Percentiles rank a stretch among this genome's conserved stretches.
Conservation (phyloP, 1,284 basidiomycete species). For the Microbotryum lychnidis-dioicae region DNA sequence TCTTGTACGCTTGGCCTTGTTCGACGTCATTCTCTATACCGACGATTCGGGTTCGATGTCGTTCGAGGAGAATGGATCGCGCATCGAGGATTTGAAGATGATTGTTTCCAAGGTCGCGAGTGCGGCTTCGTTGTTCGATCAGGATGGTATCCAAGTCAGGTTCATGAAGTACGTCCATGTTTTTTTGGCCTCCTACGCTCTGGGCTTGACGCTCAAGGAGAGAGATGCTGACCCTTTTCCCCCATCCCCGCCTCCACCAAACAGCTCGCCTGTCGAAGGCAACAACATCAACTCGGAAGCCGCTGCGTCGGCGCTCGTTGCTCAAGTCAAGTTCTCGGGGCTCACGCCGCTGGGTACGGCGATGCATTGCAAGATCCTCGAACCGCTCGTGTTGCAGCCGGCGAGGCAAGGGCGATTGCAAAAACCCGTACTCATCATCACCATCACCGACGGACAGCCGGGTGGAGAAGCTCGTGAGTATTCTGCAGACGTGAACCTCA, state of each 20-base stretch:
- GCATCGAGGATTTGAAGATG: constrained; percentile 44
- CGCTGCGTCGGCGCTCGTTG: constrained; percentile 40
- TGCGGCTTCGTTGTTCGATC: constrained; percentile 45
- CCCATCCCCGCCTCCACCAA: no score
- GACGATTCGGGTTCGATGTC: constrained; percentile 39
- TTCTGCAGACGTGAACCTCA: background rate
- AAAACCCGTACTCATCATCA: constrained; percentile 45
- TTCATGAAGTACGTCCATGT: no score
- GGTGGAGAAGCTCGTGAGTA: background rate
- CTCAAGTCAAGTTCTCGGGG: constrained; percentile 45
- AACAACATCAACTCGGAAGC: constrained; percentile 43
- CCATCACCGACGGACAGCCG: constrained; percentile 26
- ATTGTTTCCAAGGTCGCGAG: constrained; percentile 40
- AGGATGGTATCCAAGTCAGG: constrained; percentile 43
- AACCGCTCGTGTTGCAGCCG: constrained; percentile 44
- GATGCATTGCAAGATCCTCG: constrained; percentile 43
- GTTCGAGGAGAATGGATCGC: constrained; percentile 42
- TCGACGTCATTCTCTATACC: background rate
- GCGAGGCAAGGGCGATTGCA: constrained; percentile 39
- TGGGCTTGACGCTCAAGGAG: no score
- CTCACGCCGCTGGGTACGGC: constrained; percentile 39
- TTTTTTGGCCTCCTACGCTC: background rate
- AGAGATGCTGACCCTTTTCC: no score
- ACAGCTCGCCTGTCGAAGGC: constrained; percentile 42
- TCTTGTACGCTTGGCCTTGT: background rate